These are phyloP conservation scores for Chrysosphaeria jannelii DNA, from an alignment of 2,329 filamentous ascomycete genomes.

Conservation along the genomic window DNA sequence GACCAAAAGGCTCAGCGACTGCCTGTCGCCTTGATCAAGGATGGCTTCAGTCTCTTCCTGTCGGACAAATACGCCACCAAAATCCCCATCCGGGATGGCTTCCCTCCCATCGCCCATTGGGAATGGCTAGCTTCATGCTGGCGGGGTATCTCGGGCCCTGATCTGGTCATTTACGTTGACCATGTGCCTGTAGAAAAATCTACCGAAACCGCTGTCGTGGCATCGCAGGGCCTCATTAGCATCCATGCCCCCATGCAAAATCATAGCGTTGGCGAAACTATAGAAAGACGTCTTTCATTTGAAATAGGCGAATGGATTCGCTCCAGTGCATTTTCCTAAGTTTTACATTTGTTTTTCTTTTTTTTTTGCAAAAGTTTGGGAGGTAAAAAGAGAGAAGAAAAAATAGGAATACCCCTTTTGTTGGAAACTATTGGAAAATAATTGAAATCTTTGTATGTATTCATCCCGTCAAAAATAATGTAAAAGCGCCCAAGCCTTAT, in stretches of 20 bases:
- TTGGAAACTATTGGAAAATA: too few species aligned
- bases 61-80: conserved; percentile 45
- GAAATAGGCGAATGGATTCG: conserved; percentile 64
- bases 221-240: conserved; percentile 15
- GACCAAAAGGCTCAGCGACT: not conserved
- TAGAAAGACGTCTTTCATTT: conserved; percentile 48
- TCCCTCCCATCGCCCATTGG: conserved; percentile 74
- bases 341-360: too few species aligned
- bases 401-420: not conserved
- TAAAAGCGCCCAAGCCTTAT: conserved; percentile 38
- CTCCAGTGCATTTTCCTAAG: too few species aligned
- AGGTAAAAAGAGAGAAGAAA: not conserved
- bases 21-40: conserved; percentile 41
- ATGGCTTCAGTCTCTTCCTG: conserved; percentile 51
- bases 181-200: not conserved
- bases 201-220: conserved; percentile 15
- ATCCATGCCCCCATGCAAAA: conserved; percentile 11
- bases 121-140: conserved; percentile 90
- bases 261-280: conserved; percentile 26
- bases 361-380: not conserved
- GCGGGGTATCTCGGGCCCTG: conserved; percentile 59
- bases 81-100: conserved; percentile 47
- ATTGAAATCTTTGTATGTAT: too few species aligned
- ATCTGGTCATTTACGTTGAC: conserved; percentile 34
- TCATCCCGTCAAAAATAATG: conserved; percentile 1